Percentiles rank a stretch among this genome's conserved stretches.
Conservation (phyloP, 73 alveolate genomes). For the Stentor roeselii region DNA sequence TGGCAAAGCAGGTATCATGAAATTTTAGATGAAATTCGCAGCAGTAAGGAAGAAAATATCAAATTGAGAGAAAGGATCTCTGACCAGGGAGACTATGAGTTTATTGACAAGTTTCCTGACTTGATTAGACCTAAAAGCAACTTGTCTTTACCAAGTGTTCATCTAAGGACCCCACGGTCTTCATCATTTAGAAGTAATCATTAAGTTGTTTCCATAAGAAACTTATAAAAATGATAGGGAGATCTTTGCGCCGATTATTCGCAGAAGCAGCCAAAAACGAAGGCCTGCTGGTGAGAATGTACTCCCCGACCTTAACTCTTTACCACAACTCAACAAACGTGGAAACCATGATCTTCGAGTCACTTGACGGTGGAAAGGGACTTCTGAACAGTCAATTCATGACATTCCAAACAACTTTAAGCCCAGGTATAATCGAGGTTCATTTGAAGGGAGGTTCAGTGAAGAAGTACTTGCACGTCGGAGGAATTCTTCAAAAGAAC, state of each 20-base stretch:
- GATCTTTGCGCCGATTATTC: constrained; percentile 31
- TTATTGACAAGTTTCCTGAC: not conserved
- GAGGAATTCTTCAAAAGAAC: constrained; percentile 3
- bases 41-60: constrained; percentile 44
- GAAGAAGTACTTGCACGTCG: not conserved
- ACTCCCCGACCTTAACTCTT: constrained; percentile 11
- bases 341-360: not conserved
- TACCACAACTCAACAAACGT: not conserved
- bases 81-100: constrained; percentile 14
- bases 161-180: not conserved
- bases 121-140: not conserved
- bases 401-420: not conserved
- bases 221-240: too few species aligned
- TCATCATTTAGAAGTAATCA: not conserved
- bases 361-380: constrained; percentile 18
- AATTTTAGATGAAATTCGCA: constrained; percentile 40
- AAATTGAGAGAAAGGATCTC: constrained; percentile 21
- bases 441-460: not conserved
- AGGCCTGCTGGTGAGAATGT: not conserved
- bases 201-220: too few species aligned
- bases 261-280: not conserved
- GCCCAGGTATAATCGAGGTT: not conserved
- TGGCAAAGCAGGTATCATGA: constrained; percentile 52
- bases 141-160: constrained; percentile 4
- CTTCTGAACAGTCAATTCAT: not conserved